phyloP scores from a whole-genome alignment of 805 yeast genomes.

The Wickerhamomyces chambardii region DNA sequence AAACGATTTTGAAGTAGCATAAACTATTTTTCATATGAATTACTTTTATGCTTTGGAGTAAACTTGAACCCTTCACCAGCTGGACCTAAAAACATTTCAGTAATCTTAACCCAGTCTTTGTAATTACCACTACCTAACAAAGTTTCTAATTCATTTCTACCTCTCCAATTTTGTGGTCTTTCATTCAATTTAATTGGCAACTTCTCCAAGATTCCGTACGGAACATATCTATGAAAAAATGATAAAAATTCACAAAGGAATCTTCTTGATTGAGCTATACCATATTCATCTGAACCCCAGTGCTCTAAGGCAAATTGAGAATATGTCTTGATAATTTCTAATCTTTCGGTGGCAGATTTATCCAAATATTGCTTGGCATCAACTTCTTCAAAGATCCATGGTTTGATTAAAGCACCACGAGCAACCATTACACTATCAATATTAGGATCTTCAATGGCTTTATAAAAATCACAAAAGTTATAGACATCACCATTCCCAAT shows the following conservation, averaged over 20 bases:
- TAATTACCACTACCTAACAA: constrained; percentile 78
- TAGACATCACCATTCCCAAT: constrained; percentile 94
- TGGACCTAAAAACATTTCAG: constrained; percentile 93
- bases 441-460: constrained; percentile 51
- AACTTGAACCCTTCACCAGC: constrained; percentile 68
- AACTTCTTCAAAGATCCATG: constrained; percentile 97
- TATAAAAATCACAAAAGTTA: constrained; percentile 83
- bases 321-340: constrained; percentile 62
- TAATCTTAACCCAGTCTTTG: constrained; percentile 91
- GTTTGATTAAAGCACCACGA: constrained; percentile 94
- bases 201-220: constrained; percentile 85
- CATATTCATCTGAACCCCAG: constrained; percentile 98
- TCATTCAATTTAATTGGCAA: constrained; percentile 86
- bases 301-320: constrained; percentile 82
- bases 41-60: constrained; percentile 93
- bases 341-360: constrained; percentile 82
- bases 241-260: constrained; percentile 91
- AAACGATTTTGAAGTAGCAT: not conserved
- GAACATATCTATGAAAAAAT: constrained; percentile 90
- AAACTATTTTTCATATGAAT: constrained; percentile 40
- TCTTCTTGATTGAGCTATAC: constrained; percentile 80
- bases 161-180: constrained; percentile 90
- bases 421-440: constrained; percentile 97
- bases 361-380: constrained; percentile 85
- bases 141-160: constrained; percentile 89